phyloP scores from a whole-genome alignment of 1,139 yeast genomes.

The Debaryomyces nepalensis region DNA sequence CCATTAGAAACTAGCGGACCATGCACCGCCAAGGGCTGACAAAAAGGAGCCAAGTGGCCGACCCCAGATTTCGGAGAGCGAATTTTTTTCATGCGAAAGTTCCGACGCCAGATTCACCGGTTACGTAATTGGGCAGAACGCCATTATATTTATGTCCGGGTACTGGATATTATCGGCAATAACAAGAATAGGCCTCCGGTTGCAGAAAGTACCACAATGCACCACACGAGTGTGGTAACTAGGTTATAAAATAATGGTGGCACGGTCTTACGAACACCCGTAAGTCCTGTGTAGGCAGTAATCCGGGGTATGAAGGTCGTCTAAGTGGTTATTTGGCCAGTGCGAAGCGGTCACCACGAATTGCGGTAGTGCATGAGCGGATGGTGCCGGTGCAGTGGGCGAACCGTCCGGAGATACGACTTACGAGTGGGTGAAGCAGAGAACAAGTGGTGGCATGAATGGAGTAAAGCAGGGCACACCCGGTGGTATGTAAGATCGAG shows the following conservation, averaged over 20 bases:
- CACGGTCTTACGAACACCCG: conserved; percentile 3
- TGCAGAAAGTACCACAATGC: conserved; percentile 3
- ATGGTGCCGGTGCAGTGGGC: too few relatives aligned
- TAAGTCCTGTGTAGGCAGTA: neutral
- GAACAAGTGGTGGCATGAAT: too few relatives aligned
- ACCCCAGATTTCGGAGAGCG: conserved; percentile 22
- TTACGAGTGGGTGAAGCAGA: too few relatives aligned
- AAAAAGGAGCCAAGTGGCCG: neutral
- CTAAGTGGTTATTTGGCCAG: too few relatives aligned
- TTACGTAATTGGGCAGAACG: conserved; percentile 8
- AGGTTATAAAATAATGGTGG: neutral
- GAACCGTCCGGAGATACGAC: too few relatives aligned
- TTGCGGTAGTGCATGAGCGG: too few relatives aligned
- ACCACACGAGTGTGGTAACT: neutral
- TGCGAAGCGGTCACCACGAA: too few relatives aligned
- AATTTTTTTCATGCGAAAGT: conserved; percentile 6
- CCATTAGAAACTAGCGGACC: too few relatives aligned
- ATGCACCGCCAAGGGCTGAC: neutral
- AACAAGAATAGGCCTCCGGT: conserved; percentile 1
- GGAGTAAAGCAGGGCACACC: too few relatives aligned
- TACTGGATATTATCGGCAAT: conserved; percentile 1
- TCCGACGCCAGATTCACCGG: conserved; percentile 9
- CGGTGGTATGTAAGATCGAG: too few relatives aligned
- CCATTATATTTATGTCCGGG: conserved; percentile 3
- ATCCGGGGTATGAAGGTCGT: too few relatives aligned